These are phyloP conservation scores for Teunomyces funiuensis DNA, from an alignment of 805 yeast genomes.

Conservation along the genomic window DNA sequence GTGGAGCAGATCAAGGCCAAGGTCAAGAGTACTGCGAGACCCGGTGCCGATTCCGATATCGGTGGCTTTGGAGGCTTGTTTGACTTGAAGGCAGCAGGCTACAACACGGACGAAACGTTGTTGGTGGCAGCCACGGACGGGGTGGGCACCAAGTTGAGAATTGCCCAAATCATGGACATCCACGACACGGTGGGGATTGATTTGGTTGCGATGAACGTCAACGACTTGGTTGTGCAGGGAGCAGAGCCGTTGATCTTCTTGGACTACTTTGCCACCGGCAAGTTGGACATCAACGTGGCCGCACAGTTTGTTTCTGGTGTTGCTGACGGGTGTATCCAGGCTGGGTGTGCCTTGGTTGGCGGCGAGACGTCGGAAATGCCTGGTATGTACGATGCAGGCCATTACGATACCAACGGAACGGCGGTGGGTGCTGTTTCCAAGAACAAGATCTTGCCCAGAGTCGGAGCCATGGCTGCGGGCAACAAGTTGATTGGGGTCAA, in stretches of 20 bases:
- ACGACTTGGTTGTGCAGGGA: slow-evolving; percentile 97
- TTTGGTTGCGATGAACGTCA: slow-evolving; percentile 98
- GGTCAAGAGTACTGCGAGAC: slow-evolving; percentile 89
- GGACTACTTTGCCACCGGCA: slow-evolving; percentile 95
- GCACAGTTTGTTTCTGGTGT: slow-evolving; percentile 91
- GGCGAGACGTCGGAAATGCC: slow-evolving; percentile 99
- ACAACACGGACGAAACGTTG: slow-evolving; percentile 71
- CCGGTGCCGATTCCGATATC: slow-evolving; percentile 96
- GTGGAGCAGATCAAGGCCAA: slow-evolving; percentile 87
- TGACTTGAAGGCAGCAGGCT: slow-evolving; percentile 87
- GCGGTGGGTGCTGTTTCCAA: slow-evolving; percentile 95
- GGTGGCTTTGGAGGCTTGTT: slow-evolving; percentile 99
- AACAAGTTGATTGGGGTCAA: slow-evolving; percentile 82
- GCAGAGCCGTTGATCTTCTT: slow-evolving; percentile 95
- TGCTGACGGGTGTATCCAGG: slow-evolving; percentile 90
- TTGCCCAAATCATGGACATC: slow-evolving; percentile 85
- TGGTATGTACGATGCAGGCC: slow-evolving; percentile 93
- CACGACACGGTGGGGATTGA: slow-evolving; percentile 99
- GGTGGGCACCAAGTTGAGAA: slow-evolving; percentile 94
- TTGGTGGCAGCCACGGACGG: slow-evolving; percentile 98
- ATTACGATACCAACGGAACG: slow-evolving; percentile 97
- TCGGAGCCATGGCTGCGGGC: slow-evolving; percentile 68
- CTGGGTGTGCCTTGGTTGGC: slow-evolving; percentile 98
- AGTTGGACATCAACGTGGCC: slow-evolving; percentile 79
- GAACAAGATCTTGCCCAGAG: slow-evolving; percentile 68